These are phyloP conservation scores for Asterionellopsis glacialis DNA, from an alignment of 108 stramenopile genomes.

Conservation along the genomic window DNA sequence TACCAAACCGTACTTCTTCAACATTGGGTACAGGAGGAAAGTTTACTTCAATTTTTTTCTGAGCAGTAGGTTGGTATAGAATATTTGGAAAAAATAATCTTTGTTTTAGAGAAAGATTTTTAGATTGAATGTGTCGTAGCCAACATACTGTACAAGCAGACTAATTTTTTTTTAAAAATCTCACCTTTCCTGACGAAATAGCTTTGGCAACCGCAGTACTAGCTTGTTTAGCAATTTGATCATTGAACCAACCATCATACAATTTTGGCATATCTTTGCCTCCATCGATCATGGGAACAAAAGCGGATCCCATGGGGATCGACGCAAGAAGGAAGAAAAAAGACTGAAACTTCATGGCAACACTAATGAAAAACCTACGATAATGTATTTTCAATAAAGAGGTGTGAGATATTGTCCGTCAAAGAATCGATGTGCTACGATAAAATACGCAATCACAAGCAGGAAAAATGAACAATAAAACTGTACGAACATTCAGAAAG, in stretches of 20 bases:
- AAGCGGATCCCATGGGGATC: conserved; percentile 3
- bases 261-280: conserved; percentile 73
- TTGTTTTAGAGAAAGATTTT: not conserved
- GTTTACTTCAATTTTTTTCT: conserved; percentile 70
- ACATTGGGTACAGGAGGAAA: conserved; percentile 79
- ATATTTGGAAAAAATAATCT: no score
- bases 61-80: not conserved
- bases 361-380: not conserved
- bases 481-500: no score
- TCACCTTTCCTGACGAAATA: conserved; percentile 50
- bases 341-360: not conserved
- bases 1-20: conserved; percentile 78
- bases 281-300: conserved; percentile 66
- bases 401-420: no score
- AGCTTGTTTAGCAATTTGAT: conserved; percentile 72
- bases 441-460: no score
- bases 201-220: conserved; percentile 55
- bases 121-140: not conserved
- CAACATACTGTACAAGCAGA: not conserved
- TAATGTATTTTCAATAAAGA: no score
- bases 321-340: not conserved
- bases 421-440: no score
- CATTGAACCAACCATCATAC: conserved; percentile 73
- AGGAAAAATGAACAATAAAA: no score
- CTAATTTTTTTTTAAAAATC: not conserved